phyloP scores from a whole-genome alignment of 352 stramenopile species.

The Proteromonas lacertae region DNA sequence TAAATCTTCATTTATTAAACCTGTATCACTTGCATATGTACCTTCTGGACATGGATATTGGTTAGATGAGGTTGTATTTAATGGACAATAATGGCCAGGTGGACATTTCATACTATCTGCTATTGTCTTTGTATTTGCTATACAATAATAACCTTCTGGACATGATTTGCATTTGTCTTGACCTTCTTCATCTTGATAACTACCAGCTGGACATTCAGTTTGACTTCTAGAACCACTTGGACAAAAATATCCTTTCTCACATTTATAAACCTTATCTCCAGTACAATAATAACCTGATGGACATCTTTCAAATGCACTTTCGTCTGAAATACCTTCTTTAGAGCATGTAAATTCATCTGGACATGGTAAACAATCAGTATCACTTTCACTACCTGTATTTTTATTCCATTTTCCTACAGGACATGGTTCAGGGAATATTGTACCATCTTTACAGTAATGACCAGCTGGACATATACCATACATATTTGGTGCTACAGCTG shows the following conservation, averaged over 20 bases:
- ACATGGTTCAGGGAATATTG: slow-evolving; percentile 21
- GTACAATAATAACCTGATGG: slow-evolving; percentile 25
- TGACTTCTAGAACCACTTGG: slow-evolving; percentile 19
- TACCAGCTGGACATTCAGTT: slow-evolving; percentile 24
- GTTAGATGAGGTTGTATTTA: slow-evolving; percentile 15
- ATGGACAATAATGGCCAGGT: slow-evolving; percentile 31
- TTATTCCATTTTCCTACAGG: slow-evolving; percentile 15
- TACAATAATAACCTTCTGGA: slow-evolving; percentile 29
- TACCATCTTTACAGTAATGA: slow-evolving; percentile 22
- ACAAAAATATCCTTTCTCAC: slow-evolving; percentile 29
- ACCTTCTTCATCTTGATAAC: slow-evolving; percentile 9
- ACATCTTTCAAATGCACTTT: slow-evolving; percentile 26
- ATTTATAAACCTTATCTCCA: slow-evolving; percentile 33
- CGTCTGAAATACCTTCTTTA: background rate
- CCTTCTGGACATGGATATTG: slow-evolving; percentile 28
- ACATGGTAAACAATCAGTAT: background rate
- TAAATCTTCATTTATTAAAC: slow-evolving; percentile 19
- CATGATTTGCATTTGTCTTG: slow-evolving; percentile 13
- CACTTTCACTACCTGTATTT: background rate
- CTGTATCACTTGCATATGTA: slow-evolving; percentile 22
- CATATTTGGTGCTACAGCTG: slow-evolving; percentile 2
- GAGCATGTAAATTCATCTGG: slow-evolving; percentile 5
- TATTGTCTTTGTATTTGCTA: slow-evolving; percentile 9
- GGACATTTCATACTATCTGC: slow-evolving; percentile 20
- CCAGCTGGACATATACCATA: slow-evolving; percentile 1